Conservation (phyloP, 164 flowering plant genomes). For the Annona squamosa region DNA sequence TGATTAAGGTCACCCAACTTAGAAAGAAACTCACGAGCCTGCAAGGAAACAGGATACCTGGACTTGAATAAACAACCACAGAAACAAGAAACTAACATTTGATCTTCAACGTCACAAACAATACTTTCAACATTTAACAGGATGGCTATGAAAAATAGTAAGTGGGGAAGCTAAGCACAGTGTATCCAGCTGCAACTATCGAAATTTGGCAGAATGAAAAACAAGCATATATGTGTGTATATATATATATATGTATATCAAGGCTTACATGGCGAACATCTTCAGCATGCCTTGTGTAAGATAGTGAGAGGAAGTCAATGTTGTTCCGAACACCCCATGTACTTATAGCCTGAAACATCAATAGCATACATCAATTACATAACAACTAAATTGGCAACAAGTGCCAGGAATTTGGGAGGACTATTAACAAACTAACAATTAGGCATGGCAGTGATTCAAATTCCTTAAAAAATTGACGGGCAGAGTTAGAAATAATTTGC, state of each 20-base stretch:
- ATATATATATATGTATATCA: not conserved
- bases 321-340: slow-evolving; percentile 88
- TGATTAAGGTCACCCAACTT: slow-evolving; percentile 71
- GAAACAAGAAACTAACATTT: not conserved
- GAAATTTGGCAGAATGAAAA: not conserved
- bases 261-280: slow-evolving; percentile 79
- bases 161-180: not conserved
- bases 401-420: not conserved
- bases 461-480: not conserved
- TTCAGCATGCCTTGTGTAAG: slow-evolving; percentile 83
- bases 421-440: slow-evolving; percentile 1
- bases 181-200: not conserved
- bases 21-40: slow-evolving; percentile 87
- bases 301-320: slow-evolving; percentile 86
- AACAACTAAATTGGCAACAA: not conserved
- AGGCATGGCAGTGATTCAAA: not conserved
- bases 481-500: not conserved
- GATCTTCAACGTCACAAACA: not conserved
- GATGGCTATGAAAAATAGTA: not conserved
- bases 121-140: not conserved
- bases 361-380: too few species aligned
- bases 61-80: not conserved
- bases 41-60: slow-evolving; percentile 12
- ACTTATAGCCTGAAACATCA: slow-evolving; percentile 59
- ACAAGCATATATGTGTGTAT: too few species aligned